Evolutionary conservation across 768 basidiomycete genomes (phyloP).

Genomic region (Hygrocybe coccinea): DNA sequence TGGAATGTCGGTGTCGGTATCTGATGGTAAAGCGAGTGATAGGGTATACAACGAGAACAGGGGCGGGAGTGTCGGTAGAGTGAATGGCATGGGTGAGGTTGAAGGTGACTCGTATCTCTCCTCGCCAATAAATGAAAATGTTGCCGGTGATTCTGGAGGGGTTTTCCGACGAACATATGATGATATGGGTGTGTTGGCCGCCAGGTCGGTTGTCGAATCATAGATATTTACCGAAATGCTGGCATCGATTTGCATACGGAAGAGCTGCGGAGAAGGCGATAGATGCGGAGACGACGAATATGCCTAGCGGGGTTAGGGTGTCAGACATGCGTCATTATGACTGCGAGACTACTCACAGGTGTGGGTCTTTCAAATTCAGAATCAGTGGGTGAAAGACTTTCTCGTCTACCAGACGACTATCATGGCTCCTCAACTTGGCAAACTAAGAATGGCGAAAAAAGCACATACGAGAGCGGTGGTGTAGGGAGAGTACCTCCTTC

Average conservation of each 20-base stretch:
- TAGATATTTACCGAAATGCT: constrained; percentile 42
- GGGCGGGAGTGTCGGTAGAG: constrained; percentile 60
- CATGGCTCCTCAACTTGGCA: constrained; percentile 8
- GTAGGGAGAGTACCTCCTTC: constrained; percentile 39
- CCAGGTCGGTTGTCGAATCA: constrained; percentile 46
- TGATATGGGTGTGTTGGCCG: constrained; percentile 72
- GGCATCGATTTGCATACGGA: constrained; percentile 32
- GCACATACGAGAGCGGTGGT: constrained; percentile 36
- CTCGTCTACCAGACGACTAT: constrained; percentile 41
- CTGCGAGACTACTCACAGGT: constrained; percentile 26
- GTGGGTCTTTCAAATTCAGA: constrained; percentile 36
- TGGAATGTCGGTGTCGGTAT: constrained; percentile 18
- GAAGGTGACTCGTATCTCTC: constrained; percentile 39
- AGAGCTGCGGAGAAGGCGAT: constrained; percentile 40
- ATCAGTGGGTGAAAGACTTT: constrained; percentile 41
- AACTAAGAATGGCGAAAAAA: constrained; percentile 3
- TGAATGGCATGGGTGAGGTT: constrained; percentile 45
- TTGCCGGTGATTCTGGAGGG: constrained; percentile 66
- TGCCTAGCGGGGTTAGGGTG: constrained; percentile 27
- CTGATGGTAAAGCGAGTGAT: constrained; percentile 32
- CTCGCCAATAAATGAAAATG: constrained; percentile 54
- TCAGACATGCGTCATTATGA: neutral
- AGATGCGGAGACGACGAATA: constrained; percentile 37
- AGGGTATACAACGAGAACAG: constrained; percentile 44
- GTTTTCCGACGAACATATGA: constrained; percentile 76